phyloP scores from a whole-genome alignment of 2,329 filamentous ascomycete species.

The Passalora sequoiae region DNA sequence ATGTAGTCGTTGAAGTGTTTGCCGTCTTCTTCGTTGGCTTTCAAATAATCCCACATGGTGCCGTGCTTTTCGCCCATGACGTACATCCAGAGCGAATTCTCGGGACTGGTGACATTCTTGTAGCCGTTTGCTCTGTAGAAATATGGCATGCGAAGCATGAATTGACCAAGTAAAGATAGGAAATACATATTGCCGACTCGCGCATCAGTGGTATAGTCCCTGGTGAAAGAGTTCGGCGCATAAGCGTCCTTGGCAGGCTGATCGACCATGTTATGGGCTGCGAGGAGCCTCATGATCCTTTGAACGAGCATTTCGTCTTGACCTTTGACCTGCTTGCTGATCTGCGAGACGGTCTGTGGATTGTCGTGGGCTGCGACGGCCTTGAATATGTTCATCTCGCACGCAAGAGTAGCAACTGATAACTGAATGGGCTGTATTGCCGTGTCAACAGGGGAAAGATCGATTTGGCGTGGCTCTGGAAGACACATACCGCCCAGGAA shows the following conservation, averaged over 20 bases:
- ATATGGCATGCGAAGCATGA: not conserved
- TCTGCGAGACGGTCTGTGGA: not conserved
- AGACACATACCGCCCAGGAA: not conserved
- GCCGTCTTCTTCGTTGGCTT: not conserved
- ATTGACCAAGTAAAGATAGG: too few relatives aligned
- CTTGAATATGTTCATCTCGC: constrained; percentile 3
- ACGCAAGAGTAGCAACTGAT: not conserved
- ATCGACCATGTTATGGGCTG: constrained; percentile 4
- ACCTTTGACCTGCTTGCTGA: not conserved
- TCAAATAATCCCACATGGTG: not conserved
- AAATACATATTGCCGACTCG: not conserved
- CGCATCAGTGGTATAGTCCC: not conserved
- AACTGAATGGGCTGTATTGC: not conserved
- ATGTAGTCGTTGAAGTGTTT: constrained; percentile 4
- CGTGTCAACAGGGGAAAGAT: not conserved
- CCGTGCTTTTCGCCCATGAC: not conserved
- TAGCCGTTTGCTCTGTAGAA: not conserved
- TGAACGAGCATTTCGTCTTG: not conserved
- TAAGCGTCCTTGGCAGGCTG: constrained; percentile 1
- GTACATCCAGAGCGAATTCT: not conserved
- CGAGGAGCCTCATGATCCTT: not conserved
- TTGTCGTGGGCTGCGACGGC: not conserved
- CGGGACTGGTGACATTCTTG: not conserved
- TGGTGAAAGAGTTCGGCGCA: not conserved
- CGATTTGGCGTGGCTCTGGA: not conserved